Percentiles rank a stretch among this genome's conserved stretches.
Conservation (phyloP, 1,139 yeast genomes). For the Yamadazyma siamensis region DNA sequence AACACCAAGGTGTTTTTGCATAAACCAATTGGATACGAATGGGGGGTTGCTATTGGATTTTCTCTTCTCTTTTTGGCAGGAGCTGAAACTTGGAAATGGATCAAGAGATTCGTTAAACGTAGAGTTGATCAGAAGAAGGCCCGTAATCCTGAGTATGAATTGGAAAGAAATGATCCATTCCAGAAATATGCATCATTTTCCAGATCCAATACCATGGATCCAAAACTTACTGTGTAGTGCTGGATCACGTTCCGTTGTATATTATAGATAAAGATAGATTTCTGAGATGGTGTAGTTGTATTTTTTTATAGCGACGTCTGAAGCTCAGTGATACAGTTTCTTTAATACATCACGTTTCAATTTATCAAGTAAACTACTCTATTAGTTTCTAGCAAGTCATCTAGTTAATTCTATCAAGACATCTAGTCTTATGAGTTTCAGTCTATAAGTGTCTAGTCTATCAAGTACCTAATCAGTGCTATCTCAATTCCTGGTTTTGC, state of each 20-base stretch:
- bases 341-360: no score
- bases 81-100: conserved; percentile 65
- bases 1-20: conserved; percentile 77
- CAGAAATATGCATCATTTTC: conserved; percentile 59
- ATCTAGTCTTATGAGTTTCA: no score
- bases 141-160: conserved; percentile 60
- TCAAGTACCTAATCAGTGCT: no score
- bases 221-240: conserved; percentile 3
- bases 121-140: conserved; percentile 25
- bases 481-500: conserved; percentile 43
- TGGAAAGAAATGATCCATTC: conserved; percentile 64
- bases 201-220: conserved; percentile 35
- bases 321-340: no score
- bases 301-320: no score
- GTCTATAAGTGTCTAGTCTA: no score
- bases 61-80: conserved; percentile 56
- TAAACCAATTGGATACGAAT: conserved; percentile 70
- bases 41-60: conserved; percentile 76
- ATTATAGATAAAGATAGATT: no score
- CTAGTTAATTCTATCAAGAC: no score
- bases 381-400: no score
- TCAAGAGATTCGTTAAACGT: conserved; percentile 57
- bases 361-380: no score
- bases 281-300: no score
- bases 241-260: conserved; percentile 8